phyloP scores from a whole-genome alignment of 2,329 filamentous ascomycete genomes.

The Pseudomassariella vexata region DNA sequence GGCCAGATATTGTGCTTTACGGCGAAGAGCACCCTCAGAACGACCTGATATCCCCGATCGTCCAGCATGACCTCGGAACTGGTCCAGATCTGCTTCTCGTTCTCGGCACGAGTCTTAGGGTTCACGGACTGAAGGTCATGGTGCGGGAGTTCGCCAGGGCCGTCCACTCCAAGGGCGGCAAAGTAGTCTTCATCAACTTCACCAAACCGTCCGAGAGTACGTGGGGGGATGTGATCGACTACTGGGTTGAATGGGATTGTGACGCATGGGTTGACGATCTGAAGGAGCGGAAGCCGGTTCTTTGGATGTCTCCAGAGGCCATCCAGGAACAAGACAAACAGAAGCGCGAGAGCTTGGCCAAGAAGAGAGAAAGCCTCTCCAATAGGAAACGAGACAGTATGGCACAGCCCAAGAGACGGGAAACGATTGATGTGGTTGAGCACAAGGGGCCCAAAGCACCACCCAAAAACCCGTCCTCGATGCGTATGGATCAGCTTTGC shows the following conservation, averaged over 20 bases:
- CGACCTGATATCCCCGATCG: constrained; percentile 61
- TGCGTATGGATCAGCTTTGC: constrained; percentile 26
- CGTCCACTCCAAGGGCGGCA: constrained; percentile 61
- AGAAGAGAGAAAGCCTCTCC: constrained; percentile 4
- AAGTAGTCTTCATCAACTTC: constrained; percentile 67
- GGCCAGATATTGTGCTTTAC: constrained; percentile 70
- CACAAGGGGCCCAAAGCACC: constrained; percentile 6
- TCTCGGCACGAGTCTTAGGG: constrained; percentile 64
- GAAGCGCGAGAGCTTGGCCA: constrained; percentile 23
- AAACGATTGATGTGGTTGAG: constrained; percentile 9
- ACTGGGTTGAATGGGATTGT: constrained; percentile 70
- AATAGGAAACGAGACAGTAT: constrained; percentile 3
- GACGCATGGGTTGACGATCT: constrained; percentile 66
- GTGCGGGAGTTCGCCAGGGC: constrained; percentile 67
- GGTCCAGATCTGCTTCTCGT: constrained; percentile 64
- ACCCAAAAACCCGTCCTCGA: constrained; percentile 24
- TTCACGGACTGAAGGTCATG: constrained; percentile 66
- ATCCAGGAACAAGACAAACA: constrained; percentile 33
- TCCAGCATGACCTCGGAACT: constrained; percentile 60
- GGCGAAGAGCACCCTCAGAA: constrained; percentile 67
- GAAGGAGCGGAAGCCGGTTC: constrained; percentile 48
- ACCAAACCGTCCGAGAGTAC: constrained; percentile 66
- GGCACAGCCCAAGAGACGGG: constrained; percentile 10
- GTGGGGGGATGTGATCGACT: constrained; percentile 69
- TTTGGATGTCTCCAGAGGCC: constrained; percentile 50